phyloP scores from a whole-genome alignment of 139 green algal genomes.

The Chlamydomonas sphaeroides region DNA sequence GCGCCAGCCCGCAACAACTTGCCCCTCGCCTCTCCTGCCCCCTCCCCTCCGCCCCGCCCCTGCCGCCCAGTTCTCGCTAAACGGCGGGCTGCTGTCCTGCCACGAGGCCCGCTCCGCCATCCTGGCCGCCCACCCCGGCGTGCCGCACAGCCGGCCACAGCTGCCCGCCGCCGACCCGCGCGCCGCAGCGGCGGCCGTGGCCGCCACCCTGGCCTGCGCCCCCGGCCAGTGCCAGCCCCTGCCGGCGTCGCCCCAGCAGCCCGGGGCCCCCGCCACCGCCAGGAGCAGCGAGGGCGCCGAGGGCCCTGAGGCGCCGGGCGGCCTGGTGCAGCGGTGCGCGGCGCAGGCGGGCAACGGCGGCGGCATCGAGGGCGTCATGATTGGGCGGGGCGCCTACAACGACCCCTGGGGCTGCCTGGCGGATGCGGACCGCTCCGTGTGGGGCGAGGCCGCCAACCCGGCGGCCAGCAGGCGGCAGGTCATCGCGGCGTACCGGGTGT shows the following conservation, averaged over 20 bases:
- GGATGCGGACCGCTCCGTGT: constrained; percentile 82
- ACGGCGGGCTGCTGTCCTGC: constrained; percentile 56
- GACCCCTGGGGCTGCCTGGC: constrained; percentile 82
- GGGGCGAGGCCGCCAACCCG: constrained; percentile 68
- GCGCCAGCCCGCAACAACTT: too few relatives aligned
- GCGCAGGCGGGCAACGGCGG: neutral
- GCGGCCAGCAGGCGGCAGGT: constrained; percentile 75
- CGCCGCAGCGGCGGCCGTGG: constrained; percentile 4
- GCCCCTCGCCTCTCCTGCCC: neutral
- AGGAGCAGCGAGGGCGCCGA: too few relatives aligned
- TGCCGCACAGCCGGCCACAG: constrained; percentile 24
- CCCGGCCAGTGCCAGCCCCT: neutral
- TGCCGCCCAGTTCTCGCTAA: constrained; percentile 54
- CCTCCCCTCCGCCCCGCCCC: neutral
- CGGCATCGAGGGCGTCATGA: constrained; percentile 89
- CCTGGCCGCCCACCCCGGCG: neutral
- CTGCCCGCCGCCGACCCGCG: neutral
- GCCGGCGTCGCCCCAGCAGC: too few relatives aligned
- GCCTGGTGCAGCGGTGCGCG: too few relatives aligned
- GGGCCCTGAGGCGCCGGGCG: too few relatives aligned
- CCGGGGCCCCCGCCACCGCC: too few relatives aligned
- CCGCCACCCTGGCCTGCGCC: neutral
- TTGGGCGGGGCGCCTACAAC: constrained; percentile 86
- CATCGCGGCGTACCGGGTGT: constrained; percentile 77
- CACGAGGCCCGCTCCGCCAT: constrained; percentile 57